These are phyloP conservation scores for Alternaria arborescens DNA, from an alignment of 2,329 filamentous ascomycete species.

Conservation along the genomic window DNA sequence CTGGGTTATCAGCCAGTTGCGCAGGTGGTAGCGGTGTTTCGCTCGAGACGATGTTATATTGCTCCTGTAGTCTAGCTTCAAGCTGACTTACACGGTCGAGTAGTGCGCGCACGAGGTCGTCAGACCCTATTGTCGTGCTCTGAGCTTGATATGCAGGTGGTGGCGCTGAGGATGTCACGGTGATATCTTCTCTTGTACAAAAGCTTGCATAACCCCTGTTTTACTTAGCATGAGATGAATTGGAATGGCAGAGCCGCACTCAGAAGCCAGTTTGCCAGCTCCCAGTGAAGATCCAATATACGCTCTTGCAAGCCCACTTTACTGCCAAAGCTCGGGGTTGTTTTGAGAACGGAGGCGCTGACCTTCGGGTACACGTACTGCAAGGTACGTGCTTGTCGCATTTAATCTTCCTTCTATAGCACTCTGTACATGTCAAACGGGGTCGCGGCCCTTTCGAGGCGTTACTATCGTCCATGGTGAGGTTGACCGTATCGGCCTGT, in stretches of 20 bases:
- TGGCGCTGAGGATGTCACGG: background rate
- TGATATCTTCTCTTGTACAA: constrained; percentile 23
- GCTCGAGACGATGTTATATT: background rate
- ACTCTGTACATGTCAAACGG: constrained; percentile 42
- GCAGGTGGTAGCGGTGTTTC: background rate
- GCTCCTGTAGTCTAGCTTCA: constrained; percentile 26
- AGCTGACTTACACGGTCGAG: constrained; percentile 38
- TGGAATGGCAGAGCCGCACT: background rate
- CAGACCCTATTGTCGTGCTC: background rate
- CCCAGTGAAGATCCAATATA: background rate
- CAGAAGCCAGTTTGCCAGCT: background rate
- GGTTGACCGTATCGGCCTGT: background rate
- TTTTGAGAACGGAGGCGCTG: constrained; percentile 2
- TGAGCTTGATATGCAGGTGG: constrained; percentile 4
- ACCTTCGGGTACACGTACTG: constrained; percentile 51
- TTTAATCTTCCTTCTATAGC: constrained; percentile 47
- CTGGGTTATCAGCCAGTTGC: constrained; percentile 1
- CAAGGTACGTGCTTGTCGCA: constrained; percentile 56
- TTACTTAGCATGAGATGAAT: background rate
- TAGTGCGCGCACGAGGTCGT: constrained; percentile 27
- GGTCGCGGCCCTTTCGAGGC: constrained; percentile 20
- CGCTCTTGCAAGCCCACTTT: background rate
- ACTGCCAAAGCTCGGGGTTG: background rate
- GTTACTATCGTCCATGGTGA: constrained; percentile 18
- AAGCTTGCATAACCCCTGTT: constrained; percentile 21